Evolutionary conservation across 139 green algal species (phyloP).

Genomic region (Coelastrella sp.): DNA sequence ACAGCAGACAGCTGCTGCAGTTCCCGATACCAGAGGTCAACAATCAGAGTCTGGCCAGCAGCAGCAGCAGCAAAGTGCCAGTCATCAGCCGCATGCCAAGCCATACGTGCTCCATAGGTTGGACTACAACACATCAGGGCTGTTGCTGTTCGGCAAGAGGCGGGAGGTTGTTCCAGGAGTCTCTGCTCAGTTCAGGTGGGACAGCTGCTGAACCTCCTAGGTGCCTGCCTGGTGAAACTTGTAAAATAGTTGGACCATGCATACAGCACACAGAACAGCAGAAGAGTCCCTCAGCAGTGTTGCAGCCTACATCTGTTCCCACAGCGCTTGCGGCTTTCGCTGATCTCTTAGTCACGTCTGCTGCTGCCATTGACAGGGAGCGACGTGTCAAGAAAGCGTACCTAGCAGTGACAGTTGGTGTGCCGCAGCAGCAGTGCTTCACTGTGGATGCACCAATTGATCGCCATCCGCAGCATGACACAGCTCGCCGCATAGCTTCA

Average conservation of each 20-base stretch:
- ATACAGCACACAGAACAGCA: neutral
- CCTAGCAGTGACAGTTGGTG: slow-evolving; percentile 72
- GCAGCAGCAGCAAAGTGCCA: neutral
- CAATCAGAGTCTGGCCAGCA: neutral
- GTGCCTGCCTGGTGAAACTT: neutral
- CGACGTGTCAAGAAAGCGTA: slow-evolving; percentile 79
- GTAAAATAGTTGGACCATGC: neutral
- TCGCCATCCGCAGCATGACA: slow-evolving; percentile 51
- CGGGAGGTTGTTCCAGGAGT: slow-evolving; percentile 62
- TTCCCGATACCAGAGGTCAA: neutral
- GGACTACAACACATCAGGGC: slow-evolving; percentile 86
- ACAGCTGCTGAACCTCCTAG: neutral
- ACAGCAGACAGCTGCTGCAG: neutral
- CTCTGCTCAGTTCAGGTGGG: slow-evolving; percentile 81
- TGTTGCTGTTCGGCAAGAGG: slow-evolving; percentile 86
- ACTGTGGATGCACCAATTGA: slow-evolving; percentile 74
- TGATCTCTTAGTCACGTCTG: neutral
- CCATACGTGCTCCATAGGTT: slow-evolving; percentile 73
- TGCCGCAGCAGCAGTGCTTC: slow-evolving; percentile 50
- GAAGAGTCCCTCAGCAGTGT: too few relatives aligned
- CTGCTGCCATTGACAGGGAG: slow-evolving; percentile 51
- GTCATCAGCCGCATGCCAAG: neutral
- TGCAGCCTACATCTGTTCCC: too few relatives aligned
- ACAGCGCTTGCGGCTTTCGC: too few relatives aligned
- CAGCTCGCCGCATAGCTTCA: slow-evolving; percentile 11